These are phyloP conservation scores for Mucor indicus DNA, from an alignment of 371 early-diverging fungal species.

Conservation along the genomic window DNA sequence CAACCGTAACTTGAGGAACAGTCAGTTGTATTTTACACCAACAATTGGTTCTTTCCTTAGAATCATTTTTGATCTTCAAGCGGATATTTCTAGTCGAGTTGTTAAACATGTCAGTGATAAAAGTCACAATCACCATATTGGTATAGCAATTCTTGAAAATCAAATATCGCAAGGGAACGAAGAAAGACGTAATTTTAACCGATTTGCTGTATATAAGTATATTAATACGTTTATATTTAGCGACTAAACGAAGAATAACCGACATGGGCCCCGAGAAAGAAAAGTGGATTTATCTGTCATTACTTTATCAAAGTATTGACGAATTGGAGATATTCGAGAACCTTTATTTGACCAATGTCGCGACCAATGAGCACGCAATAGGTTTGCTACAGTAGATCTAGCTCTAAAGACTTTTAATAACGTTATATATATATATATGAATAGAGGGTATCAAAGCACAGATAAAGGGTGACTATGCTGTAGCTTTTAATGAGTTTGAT, in stretches of 20 bases:
- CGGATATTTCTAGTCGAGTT: constrained; percentile 27
- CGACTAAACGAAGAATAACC: neutral
- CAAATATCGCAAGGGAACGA: constrained; percentile 24
- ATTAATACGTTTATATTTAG: neutral
- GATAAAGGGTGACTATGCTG: constrained; percentile 54
- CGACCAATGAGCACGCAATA: constrained; percentile 38
- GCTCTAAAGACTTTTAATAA: no score
- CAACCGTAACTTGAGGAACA: constrained; percentile 23
- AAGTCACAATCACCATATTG: constrained; percentile 58
- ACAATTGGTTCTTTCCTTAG: constrained; percentile 54
- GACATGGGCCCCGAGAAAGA: constrained; percentile 1
- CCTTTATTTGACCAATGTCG: constrained; percentile 53
- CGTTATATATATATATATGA: neutral
- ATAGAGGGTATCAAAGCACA: constrained; percentile 60
- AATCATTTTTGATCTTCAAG: constrained; percentile 48
- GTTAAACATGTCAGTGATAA: constrained; percentile 36
- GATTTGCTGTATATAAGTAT: constrained; percentile 1
- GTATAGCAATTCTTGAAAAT: constrained; percentile 53
- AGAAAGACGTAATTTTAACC: constrained; percentile 14
- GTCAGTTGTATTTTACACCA: constrained; percentile 42
- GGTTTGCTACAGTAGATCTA: constrained; percentile 16
- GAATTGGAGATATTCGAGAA: constrained; percentile 61
- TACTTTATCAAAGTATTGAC: constrained; percentile 60
- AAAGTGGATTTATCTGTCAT: constrained; percentile 61
- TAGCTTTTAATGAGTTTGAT: constrained; percentile 48